Evolutionary conservation across 768 basidiomycete species (phyloP).

Genomic region (Gelatoporia subvermispora): DNA sequence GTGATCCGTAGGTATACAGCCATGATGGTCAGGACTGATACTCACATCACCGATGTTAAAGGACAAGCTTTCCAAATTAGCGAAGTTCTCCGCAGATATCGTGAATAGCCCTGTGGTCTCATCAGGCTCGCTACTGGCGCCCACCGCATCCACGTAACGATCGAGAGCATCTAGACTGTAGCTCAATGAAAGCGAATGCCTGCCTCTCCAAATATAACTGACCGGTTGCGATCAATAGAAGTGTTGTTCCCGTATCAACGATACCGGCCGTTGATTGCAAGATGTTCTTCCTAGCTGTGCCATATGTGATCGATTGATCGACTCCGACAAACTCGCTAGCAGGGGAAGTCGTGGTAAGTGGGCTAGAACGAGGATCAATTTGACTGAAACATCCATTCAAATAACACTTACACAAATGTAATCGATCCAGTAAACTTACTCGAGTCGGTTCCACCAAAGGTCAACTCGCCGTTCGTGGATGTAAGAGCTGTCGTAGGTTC

Average conservation of each 20-base stretch:
- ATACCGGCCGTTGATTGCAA: slow-evolving; percentile 18
- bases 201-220: neutral
- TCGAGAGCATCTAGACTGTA: slow-evolving; percentile 18
- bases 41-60: slow-evolving; percentile 16
- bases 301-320: slow-evolving; percentile 19
- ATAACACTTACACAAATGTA: slow-evolving; percentile 15
- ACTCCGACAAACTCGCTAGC: slow-evolving; percentile 19
- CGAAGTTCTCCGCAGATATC: slow-evolving; percentile 17
- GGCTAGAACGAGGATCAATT: slow-evolving; percentile 6
- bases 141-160: slow-evolving; percentile 10
- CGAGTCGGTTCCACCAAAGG: slow-evolving; percentile 18
- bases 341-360: slow-evolving; percentile 17
- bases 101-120: slow-evolving; percentile 13
- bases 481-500: slow-evolving; percentile 16
- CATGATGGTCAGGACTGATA: neutral
- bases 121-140: slow-evolving; percentile 12
- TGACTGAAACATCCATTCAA: too few relatives aligned
- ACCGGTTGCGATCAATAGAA: slow-evolving; percentile 14
- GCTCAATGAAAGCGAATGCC: neutral
- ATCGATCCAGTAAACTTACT: slow-evolving; percentile 27
- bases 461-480: slow-evolving; percentile 15
- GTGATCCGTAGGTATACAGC: neutral
- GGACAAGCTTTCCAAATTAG: slow-evolving; percentile 15
- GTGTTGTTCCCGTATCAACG: slow-evolving; percentile 24
- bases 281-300: slow-evolving; percentile 9